Evolutionary conservation across 2,329 filamentous ascomycete genomes (phyloP), one percentile per base, ranked within the genome.

Genomic region (Fusarium transvaalense): DNA sequence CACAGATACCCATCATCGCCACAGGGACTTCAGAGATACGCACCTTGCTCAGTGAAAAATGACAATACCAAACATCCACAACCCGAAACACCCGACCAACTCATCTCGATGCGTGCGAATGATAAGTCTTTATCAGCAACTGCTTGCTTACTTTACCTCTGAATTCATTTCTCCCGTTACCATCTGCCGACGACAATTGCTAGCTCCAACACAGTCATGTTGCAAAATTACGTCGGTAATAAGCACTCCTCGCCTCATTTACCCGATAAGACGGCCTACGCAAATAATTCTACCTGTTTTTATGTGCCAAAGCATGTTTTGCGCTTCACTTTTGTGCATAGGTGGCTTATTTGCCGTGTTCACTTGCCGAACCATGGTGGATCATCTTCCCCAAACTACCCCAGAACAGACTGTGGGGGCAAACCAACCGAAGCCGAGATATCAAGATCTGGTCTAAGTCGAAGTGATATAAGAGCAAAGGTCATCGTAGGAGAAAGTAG

Each of bases 321-420:
- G 8, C 3, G 2, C 23, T 17, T 51, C 34, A 29, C 13, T 6
- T 10, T 0, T 3, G 0, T 0, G 32, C 29, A 39, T 57, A 31
- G 2, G 1, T 29, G 21, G 27, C 12, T 52, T 17, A 39, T 12
- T 45, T 70, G 67, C 67, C 67, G 67, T 65, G 23, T 56, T 39
- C 10, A 71, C 48, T 46, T 70, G 67, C 67, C 67, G 67, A 70
- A 14, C 2, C 13, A 6, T 50, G 25, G 64, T 68, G 63, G 67
- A 60, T 52, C 43, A 38, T 38, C 9, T 23, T 41, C 54, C 58
- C 35, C 55, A 39, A 65, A 57, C 43, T 71, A 56, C 67, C 67
- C 67, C 67, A 68, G 64, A 42, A 50, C 42, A 56, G 41, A 53
- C 15, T 29, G 41, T 57, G 59, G 64, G 66, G 51, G 39, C 37